These are phyloP conservation scores for Auxenochlorella protothecoides DNA, from an alignment of 139 green algal genomes.

Conservation along the genomic window DNA sequence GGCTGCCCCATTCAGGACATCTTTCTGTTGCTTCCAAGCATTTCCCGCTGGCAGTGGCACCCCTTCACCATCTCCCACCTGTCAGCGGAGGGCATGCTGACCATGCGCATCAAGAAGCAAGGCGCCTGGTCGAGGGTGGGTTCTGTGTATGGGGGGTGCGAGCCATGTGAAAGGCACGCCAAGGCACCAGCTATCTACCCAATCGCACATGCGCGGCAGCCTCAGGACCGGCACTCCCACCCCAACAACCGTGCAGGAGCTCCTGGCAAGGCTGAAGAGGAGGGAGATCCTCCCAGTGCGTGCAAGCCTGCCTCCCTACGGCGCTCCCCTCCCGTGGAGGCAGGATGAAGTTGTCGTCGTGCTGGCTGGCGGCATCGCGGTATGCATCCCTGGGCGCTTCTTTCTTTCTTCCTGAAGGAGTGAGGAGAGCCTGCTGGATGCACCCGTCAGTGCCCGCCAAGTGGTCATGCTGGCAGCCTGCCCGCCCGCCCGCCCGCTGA, in stretches of 20 bases:
- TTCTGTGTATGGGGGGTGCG: too few relatives aligned
- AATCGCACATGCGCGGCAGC: not conserved
- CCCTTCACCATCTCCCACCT: conserved; percentile 17
- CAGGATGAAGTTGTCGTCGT: conserved; percentile 11
- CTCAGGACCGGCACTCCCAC: not conserved
- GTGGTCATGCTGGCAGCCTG: too few relatives aligned
- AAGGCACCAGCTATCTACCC: too few relatives aligned
- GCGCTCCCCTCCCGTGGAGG: conserved; percentile 3
- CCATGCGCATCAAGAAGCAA: too few relatives aligned
- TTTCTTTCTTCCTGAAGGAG: conserved; percentile 8
- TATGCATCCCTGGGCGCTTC: conserved; percentile 5
- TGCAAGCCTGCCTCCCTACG: conserved; percentile 6
- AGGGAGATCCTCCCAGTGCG: conserved; percentile 11
- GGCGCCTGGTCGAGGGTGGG: too few relatives aligned
- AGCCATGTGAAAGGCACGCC: too few relatives aligned
- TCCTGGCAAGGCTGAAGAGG: conserved; percentile 6
- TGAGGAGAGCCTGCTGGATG: not conserved
- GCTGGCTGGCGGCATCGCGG: conserved; percentile 22
- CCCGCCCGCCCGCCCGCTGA: too few relatives aligned
- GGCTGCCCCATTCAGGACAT: not conserved
- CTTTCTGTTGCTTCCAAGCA: not conserved
- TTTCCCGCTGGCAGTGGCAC: conserved; percentile 19
- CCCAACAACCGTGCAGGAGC: not conserved
- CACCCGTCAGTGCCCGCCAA: too few relatives aligned
- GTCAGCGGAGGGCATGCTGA: not conserved